Evolutionary conservation across 1,284 basidiomycete species (phyloP).

Genomic region (Crocinoboletus sp.): DNA sequence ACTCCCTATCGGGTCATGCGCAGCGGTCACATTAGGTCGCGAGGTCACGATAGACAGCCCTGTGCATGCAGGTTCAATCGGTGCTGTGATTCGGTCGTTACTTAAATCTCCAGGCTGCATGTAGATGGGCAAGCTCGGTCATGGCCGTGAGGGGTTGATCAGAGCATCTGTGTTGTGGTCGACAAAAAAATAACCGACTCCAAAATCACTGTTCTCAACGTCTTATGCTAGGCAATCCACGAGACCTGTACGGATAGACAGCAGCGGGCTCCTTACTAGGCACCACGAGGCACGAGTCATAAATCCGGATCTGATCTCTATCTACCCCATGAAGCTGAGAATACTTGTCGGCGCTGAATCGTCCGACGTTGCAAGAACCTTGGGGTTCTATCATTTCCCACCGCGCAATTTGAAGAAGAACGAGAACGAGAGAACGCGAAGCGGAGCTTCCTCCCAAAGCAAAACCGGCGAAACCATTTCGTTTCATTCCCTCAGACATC

Average conservation of each 20-base stretch:
- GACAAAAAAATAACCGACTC: conserved; percentile 1
- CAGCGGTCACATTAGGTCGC: conserved; percentile 48
- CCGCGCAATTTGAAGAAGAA: too few relatives aligned
- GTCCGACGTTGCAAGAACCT: too few relatives aligned
- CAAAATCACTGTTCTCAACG: conserved; percentile 26
- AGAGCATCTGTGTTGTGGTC: conserved; percentile 10
- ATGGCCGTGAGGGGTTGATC: conserved; percentile 44
- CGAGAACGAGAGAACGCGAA: too few relatives aligned
- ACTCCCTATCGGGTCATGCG: conserved; percentile 38
- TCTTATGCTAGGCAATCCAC: conserved; percentile 41
- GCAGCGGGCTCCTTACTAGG: conserved; percentile 39
- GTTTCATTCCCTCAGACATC: too few relatives aligned
- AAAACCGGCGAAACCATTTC: too few relatives aligned
- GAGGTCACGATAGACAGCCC: conserved; percentile 52
- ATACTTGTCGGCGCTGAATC: too few relatives aligned
- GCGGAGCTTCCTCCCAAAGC: too few relatives aligned
- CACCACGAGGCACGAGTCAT: conserved; percentile 41
- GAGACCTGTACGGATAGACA: conserved; percentile 41
- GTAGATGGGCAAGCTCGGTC: conserved; percentile 45
- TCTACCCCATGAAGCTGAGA: background rate
- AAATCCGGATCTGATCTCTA: conserved; percentile 35
- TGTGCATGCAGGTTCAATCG: too few relatives aligned
- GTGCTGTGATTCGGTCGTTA: conserved; percentile 30
- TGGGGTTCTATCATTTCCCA: too few relatives aligned
- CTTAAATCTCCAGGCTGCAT: conserved; percentile 42